Evolutionary conservation across 257 asterid species (phyloP).

Genomic region (Solanum pennellii): DNA sequence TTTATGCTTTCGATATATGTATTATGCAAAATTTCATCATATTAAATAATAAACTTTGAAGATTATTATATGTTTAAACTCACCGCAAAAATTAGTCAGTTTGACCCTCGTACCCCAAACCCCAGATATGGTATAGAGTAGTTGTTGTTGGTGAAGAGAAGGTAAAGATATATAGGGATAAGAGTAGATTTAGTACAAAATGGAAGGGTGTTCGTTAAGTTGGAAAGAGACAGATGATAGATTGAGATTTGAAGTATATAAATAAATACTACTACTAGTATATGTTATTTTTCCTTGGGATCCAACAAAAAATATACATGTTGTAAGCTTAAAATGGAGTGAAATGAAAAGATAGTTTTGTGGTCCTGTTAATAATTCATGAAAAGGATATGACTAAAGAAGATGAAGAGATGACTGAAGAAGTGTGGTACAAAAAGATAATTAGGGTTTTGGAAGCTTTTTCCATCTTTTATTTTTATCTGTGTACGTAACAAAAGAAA

Average conservation of each 20-base stretch:
- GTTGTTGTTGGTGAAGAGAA: not conserved
- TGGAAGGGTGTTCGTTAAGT: not conserved
- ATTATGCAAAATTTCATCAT: not conserved
- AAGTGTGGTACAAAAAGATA: not conserved
- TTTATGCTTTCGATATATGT: not conserved
- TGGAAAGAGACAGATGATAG: conserved; percentile 18
- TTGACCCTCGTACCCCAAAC: not conserved
- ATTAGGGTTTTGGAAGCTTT: conserved; percentile 26
- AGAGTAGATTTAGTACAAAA: not conserved
- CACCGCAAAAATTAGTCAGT: not conserved
- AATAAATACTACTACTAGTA: not conserved
- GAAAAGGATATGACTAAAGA: conserved; percentile 10
- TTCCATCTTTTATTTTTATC: not conserved
- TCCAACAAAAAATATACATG: conserved; percentile 18
- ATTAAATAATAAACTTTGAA: not conserved
- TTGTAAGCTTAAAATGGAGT: conserved; percentile 1
- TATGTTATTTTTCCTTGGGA: conserved; percentile 28
- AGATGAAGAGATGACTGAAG: conserved; percentile 16
- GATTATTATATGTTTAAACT: not conserved
- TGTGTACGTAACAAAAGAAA: not conserved
- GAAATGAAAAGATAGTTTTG: conserved; percentile 10
- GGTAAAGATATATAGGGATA: not conserved
- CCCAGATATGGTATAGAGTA: not conserved
- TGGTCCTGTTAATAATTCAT: conserved; percentile 39
- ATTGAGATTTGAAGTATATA: not conserved